Base-by-base conservation (phyloP, 2,329 filamentous ascomycete species). In the Phyllosticta ampelicida region DNA sequence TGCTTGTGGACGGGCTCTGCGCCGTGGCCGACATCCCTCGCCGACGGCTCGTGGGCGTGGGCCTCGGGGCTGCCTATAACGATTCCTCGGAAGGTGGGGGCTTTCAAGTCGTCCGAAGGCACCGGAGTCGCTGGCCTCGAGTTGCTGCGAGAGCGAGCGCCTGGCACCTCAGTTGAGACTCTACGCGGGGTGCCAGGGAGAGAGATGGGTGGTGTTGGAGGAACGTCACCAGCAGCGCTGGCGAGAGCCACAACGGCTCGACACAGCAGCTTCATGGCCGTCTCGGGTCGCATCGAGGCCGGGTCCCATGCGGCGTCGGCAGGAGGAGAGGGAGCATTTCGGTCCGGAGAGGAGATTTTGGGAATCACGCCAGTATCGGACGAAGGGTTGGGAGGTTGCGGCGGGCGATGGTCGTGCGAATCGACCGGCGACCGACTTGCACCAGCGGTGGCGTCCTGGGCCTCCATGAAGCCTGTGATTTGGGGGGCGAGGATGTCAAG, bases 251-350 rank as follows among this genome's bases (percentile, higher is more conserved):
- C 68, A 16, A 78, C 66, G 11, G 73, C 70, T 48, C 83, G 79
- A 63, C 85, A 85, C n/a, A 97, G 80, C 62, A 95, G 77, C 67
- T 86, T 87, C 67, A 97, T 80, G 5, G 91, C 91, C 1, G 84
- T 84, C 55, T 86, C 78, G 3, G 90, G 84, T 0, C 84, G 76
- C 60, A 96, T 79, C 55, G 81, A 81, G 73, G 87, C 88, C 61
- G 95, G 80, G 69, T 90, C 86, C 71, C 87, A 79, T 53, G 73
- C 72, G 44, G 69, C 70, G n/a, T 69, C 68, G 48, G 63, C 65
- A 11, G 73, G 73, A 48, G 70, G 72, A 21, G 71, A 71, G 10
- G 71, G 71, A 8, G 70, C 69, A 63, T 72, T 66, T 44, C 70
- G 60, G 36, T 62, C 65, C 16, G 71, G 64, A 28, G 63, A 64